Evolutionary conservation across 805 yeast genomes (phyloP).

Genomic region (Debaryomyces hansenii): DNA sequence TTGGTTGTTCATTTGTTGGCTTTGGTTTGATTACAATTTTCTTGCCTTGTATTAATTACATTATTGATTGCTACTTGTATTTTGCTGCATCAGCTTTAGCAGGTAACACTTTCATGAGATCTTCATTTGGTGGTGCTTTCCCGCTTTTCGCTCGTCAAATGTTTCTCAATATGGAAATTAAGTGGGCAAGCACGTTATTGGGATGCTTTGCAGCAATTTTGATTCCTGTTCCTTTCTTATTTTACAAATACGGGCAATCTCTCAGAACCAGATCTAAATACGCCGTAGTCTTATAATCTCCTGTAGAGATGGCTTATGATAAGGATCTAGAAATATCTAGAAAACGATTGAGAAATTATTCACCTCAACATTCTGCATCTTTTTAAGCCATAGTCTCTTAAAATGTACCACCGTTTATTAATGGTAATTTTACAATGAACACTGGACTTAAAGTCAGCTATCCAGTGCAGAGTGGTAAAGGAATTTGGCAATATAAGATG

Average conservation of each 20-base stretch:
- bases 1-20: constrained; percentile 35
- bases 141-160: constrained; percentile 51
- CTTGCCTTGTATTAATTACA: constrained; percentile 52
- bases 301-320: too few species aligned
- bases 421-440: too few species aligned
- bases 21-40: constrained; percentile 49
- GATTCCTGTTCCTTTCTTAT: constrained; percentile 52
- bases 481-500: too few species aligned
- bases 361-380: too few species aligned
- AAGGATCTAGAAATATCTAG: too few species aligned
- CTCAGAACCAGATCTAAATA: too few species aligned
- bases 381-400: too few species aligned
- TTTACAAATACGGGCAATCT: constrained; percentile 28
- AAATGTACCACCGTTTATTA: too few species aligned
- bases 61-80: constrained; percentile 53
- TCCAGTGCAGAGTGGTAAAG: too few species aligned
- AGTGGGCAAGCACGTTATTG: constrained; percentile 52
- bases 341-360: too few species aligned
- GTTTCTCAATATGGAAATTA: constrained; percentile 44
- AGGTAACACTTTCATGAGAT: constrained; percentile 49
- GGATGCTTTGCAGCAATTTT: constrained; percentile 47
- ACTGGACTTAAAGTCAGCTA: too few species aligned
- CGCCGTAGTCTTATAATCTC: too few species aligned
- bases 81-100: constrained; percentile 59
- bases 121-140: constrained; percentile 52